Conservation (phyloP, 805 yeast species). For the Starmerella stigmatis region DNA sequence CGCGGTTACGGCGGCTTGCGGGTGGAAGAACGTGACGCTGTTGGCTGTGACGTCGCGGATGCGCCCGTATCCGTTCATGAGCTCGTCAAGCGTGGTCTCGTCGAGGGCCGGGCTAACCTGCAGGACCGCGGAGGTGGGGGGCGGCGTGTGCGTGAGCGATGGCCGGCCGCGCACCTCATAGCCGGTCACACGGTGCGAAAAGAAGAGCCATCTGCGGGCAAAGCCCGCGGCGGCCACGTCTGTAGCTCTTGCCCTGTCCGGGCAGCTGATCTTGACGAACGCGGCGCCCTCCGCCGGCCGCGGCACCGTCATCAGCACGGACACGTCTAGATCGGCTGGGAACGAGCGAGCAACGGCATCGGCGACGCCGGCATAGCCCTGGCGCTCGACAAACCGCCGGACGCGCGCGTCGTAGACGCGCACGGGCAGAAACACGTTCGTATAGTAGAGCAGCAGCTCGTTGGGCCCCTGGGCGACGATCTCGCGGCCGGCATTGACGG, state of each 20-base stretch:
- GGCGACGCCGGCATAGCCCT: slow-evolving; percentile 7
- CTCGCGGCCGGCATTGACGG: neutral
- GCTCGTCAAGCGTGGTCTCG: slow-evolving; percentile 69
- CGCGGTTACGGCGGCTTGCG: slow-evolving; percentile 70
- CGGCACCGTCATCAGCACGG: slow-evolving; percentile 53
- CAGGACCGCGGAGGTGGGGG: slow-evolving; percentile 57
- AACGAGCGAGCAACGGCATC: neutral
- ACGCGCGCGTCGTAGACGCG: slow-evolving; percentile 4
- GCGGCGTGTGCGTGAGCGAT: slow-evolving; percentile 86
- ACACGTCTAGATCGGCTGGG: slow-evolving; percentile 24
- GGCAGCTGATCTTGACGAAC: slow-evolving; percentile 65
- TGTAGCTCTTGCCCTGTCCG: slow-evolving; percentile 32
- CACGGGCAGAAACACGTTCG: slow-evolving; percentile 11
- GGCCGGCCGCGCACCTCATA: slow-evolving; percentile 83
- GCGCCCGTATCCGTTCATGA: slow-evolving; percentile 79
- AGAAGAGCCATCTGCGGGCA: slow-evolving; percentile 11
- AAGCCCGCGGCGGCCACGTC: slow-evolving; percentile 14
- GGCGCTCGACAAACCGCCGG: slow-evolving; percentile 17
- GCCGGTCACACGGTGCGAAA: slow-evolving; percentile 30
- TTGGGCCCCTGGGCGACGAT: neutral
- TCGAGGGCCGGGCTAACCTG: slow-evolving; percentile 49
- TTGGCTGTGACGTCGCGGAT: slow-evolving; percentile 38
- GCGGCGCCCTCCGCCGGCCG: slow-evolving; percentile 87
- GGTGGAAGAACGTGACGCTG: slow-evolving; percentile 43
- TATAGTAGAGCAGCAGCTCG: slow-evolving; percentile 12